These are phyloP conservation scores for Coprinopsis marcescibilis DNA, from an alignment of 768 basidiomycete genomes.

Conservation along the genomic window DNA sequence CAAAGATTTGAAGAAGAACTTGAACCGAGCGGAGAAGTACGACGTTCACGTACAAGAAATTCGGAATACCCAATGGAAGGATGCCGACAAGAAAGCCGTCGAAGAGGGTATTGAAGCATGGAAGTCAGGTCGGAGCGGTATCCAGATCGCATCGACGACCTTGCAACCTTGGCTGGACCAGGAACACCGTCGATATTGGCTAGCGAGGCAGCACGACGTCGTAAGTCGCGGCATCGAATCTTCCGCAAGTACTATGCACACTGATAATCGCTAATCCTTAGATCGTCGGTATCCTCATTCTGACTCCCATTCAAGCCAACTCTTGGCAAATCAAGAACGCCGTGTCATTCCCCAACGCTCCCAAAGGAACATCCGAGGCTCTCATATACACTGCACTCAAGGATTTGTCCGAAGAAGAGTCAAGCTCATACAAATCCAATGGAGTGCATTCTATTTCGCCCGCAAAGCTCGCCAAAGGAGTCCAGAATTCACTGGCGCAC, in stretches of 20 bases:
- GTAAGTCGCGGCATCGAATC: too few relatives aligned
- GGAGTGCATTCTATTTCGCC: too few relatives aligned
- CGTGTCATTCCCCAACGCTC: slow-evolving; percentile 46
- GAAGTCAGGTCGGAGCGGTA: slow-evolving; percentile 46
- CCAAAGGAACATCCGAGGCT: slow-evolving; percentile 48
- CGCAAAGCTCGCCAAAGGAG: slow-evolving; percentile 2
- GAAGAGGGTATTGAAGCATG: slow-evolving; percentile 52
- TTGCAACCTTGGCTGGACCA: slow-evolving; percentile 51
- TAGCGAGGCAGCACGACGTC: slow-evolving; percentile 33
- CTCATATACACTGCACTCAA: slow-evolving; percentile 44
- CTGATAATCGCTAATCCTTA: too few relatives aligned
- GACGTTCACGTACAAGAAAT: slow-evolving; percentile 46
- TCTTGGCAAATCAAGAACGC: slow-evolving; percentile 55
- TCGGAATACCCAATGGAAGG: slow-evolving; percentile 30
- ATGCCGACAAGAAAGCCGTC: slow-evolving; percentile 39
- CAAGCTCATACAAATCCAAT: too few relatives aligned
- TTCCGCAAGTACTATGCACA: too few relatives aligned
- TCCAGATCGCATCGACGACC: slow-evolving; percentile 52
- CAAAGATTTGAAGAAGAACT: slow-evolving; percentile 59
- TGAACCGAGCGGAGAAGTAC: slow-evolving; percentile 50
- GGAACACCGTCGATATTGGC: slow-evolving; percentile 52
- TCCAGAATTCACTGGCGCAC: not conserved
- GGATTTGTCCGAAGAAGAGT: slow-evolving; percentile 32
- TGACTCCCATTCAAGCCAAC: slow-evolving; percentile 38
- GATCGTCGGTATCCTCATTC: slow-evolving; percentile 44